A percentile compares a stretch with the other conserved stretches of the same genome.
phyloP scores from a whole-genome alignment of 2,329 filamentous ascomycete genomes.

The Chrysoporthe puriensis region DNA sequence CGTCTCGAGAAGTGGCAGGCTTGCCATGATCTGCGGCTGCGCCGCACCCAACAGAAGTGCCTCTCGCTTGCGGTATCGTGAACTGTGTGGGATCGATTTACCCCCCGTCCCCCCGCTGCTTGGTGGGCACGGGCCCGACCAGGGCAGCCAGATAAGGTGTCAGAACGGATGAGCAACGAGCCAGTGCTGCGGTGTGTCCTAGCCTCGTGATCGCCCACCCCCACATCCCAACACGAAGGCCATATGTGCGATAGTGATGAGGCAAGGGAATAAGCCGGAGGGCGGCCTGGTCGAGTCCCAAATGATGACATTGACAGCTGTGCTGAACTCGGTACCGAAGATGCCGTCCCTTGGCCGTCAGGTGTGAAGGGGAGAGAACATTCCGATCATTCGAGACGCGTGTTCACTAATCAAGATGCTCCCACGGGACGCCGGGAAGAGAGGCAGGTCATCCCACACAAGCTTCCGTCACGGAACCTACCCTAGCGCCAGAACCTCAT shows the following conservation, averaged over 20 bases:
- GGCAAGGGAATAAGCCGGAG: constrained; percentile 6
- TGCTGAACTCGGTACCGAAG: neutral
- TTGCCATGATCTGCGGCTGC: neutral
- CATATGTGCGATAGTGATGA: neutral
- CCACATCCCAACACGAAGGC: neutral
- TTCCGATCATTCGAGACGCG: neutral
- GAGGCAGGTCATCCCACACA: neutral
- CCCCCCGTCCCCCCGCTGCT: neutral
- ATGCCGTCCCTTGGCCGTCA: neutral
- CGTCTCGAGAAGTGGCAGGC: neutral
- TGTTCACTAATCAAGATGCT: neutral
- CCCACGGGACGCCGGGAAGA: neutral
- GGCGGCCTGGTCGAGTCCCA: neutral
- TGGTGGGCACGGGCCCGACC: neutral
- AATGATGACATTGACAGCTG: constrained; percentile 6
- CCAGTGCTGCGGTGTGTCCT: neutral
- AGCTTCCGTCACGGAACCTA: neutral
- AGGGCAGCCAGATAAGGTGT: constrained; percentile 3
- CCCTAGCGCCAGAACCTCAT: neutral
- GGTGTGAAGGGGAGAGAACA: neutral
- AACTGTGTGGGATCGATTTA: neutral
- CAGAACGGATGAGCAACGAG: neutral
- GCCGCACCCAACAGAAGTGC: neutral
- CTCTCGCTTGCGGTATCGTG: neutral
- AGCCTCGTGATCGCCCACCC: constrained; percentile 1